phyloP scores from a whole-genome alignment of 257 asterid species.

The Ballota nigra region DNA sequence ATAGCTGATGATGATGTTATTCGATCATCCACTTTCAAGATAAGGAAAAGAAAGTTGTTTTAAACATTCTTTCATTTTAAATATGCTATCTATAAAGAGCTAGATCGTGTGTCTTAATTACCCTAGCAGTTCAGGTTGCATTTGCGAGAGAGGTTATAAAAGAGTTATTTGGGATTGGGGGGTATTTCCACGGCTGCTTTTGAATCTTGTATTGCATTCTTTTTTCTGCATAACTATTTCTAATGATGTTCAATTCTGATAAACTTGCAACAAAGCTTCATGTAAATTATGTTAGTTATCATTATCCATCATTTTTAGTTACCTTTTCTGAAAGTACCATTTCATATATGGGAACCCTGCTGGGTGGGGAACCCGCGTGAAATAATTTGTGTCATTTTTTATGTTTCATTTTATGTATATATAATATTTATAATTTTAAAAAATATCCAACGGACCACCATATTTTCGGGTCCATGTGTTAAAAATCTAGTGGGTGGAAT shows the following conservation, averaged over 20 bases:
- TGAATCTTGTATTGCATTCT: background rate
- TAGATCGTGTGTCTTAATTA: slow-evolving; percentile 9
- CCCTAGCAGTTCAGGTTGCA: slow-evolving; percentile 7
- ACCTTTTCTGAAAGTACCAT: too few relatives aligned
- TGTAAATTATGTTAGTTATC: background rate
- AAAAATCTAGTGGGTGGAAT: too few relatives aligned
- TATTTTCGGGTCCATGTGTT: too few relatives aligned
- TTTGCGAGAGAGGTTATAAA: background rate
- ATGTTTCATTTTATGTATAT: too few relatives aligned
- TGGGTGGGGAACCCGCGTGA: too few relatives aligned
- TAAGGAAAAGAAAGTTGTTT: slow-evolving; percentile 67
- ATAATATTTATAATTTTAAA: too few relatives aligned
- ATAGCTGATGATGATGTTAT: slow-evolving; percentile 69
- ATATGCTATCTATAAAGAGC: background rate
- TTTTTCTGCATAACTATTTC: background rate
- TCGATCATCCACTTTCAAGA: slow-evolving; percentile 77
- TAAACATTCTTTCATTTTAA: slow-evolving; percentile 12
- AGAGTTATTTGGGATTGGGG: background rate
- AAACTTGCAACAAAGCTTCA: background rate
- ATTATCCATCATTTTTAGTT: too few relatives aligned
- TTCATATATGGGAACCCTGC: too few relatives aligned
- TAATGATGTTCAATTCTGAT: background rate
- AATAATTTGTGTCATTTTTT: too few relatives aligned
- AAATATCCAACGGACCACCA: too few relatives aligned
- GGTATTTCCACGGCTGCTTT: background rate